Conservation (phyloP, 2,329 filamentous ascomycete genomes). For the Xylaria sp. region DNA sequence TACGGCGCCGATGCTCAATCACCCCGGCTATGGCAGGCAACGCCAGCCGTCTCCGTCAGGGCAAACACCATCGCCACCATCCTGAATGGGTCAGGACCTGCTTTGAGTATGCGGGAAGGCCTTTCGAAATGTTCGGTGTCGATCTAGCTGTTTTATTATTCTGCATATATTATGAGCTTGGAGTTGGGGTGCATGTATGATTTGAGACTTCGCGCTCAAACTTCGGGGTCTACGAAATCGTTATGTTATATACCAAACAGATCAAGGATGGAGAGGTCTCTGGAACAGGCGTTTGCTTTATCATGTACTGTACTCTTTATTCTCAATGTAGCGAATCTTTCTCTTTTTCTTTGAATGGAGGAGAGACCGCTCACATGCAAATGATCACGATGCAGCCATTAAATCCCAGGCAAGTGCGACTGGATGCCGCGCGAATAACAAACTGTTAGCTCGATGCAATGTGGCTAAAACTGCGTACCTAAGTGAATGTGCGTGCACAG, state of each 20-base stretch:
- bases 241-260: slow-evolving; percentile 9
- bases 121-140: neutral
- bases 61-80: slow-evolving; percentile 7
- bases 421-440: no score
- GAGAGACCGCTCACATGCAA: neutral
- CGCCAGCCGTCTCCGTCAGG: slow-evolving; percentile 22
- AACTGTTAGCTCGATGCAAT: no score
- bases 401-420: no score
- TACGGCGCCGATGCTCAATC: slow-evolving; percentile 51
- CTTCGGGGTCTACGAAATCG: neutral
- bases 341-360: neutral
- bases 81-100: neutral
- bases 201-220: neutral
- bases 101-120: neutral
- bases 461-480: no score
- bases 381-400: no score
- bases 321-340: neutral
- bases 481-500: neutral
- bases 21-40: slow-evolving; percentile 54
- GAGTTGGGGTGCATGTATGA: slow-evolving; percentile 20
- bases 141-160: neutral
- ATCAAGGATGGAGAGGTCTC: neutral
- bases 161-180: slow-evolving; percentile 12
- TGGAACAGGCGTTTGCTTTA: slow-evolving; percentile 4
- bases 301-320: slow-evolving; percentile 6